Percentiles rank a stretch among this genome's conserved stretches.
Evolutionary conservation across 164 flowering plant genomes (phyloP).

Genomic region (Tinospora cordifolia): DNA sequence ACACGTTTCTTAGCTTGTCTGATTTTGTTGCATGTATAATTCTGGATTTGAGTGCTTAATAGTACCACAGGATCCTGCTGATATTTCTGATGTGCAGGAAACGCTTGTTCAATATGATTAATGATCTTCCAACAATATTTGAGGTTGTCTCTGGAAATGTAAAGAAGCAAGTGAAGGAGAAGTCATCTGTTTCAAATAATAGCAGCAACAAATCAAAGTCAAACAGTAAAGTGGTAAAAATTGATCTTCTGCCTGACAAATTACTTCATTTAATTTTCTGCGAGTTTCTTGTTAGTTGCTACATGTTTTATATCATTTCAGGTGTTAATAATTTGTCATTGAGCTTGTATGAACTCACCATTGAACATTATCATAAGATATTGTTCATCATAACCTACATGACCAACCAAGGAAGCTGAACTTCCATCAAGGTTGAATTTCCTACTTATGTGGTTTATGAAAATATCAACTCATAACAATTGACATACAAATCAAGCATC

Average conservation of each 20-base stretch:
- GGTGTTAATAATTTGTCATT: neutral
- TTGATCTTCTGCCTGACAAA: neutral
- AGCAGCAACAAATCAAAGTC: constrained; percentile 46
- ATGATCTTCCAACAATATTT: constrained; percentile 59
- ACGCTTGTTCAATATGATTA: constrained; percentile 50
- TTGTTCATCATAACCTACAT: neutral
- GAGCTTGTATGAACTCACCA: neutral
- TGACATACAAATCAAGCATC: neutral
- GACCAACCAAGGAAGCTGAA: neutral
- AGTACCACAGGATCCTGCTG: neutral
- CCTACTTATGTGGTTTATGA: neutral
- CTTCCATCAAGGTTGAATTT: neutral
- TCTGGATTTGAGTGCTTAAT: neutral
- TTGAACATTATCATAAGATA: neutral
- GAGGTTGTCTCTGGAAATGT: constrained; percentile 49
- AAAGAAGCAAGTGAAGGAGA: constrained; percentile 44
- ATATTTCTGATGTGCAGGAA: constrained; percentile 31
- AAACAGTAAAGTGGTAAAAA: constrained; percentile 35
- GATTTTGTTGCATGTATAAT: neutral
- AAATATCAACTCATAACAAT: neutral
- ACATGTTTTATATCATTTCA: neutral
- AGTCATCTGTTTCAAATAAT: constrained; percentile 39
- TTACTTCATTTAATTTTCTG: neutral
- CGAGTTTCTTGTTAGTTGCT: neutral
- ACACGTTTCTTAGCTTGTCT: neutral